A percentile compares a stretch with the other conserved stretches of the same genome.
These are phyloP conservation scores for Fusarium protoensiforme DNA, from an alignment of 2,329 filamentous ascomycete genomes.

Conservation along the genomic window DNA sequence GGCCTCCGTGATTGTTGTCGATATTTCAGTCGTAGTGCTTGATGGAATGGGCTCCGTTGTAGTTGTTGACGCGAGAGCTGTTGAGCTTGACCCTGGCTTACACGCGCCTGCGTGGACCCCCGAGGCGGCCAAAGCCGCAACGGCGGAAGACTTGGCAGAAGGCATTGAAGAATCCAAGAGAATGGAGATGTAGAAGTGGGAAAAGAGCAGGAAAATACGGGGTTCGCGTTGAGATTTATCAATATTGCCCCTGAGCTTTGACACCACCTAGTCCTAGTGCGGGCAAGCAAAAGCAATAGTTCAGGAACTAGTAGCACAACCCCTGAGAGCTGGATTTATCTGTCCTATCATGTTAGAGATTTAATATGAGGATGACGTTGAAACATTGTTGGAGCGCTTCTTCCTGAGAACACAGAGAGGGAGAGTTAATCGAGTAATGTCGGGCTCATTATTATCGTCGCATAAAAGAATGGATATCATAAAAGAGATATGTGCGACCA, in stretches of 20 bases:
- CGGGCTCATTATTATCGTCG: background rate
- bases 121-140: slow-evolving; percentile 16
- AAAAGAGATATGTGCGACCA: background rate
- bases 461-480: background rate
- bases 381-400: background rate
- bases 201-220: background rate
- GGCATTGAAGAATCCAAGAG: background rate
- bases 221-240: background rate
- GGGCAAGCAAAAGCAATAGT: slow-evolving; percentile 2
- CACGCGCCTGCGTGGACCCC: slow-evolving; percentile 1
- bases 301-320: background rate
- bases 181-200: background rate
- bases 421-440: background rate
- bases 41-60: background rate
- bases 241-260: background rate
- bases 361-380: background rate
- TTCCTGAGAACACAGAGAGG: background rate
- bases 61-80: background rate
- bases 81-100: background rate
- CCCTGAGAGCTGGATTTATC: background rate
- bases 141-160: slow-evolving; percentile 16
- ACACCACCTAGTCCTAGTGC: background rate
- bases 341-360: background rate
- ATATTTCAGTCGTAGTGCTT: background rate
- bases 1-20: background rate